Conservation (phyloP, 495 filamentous ascomycete genomes). For the Oleoguttula mirabilis region DNA sequence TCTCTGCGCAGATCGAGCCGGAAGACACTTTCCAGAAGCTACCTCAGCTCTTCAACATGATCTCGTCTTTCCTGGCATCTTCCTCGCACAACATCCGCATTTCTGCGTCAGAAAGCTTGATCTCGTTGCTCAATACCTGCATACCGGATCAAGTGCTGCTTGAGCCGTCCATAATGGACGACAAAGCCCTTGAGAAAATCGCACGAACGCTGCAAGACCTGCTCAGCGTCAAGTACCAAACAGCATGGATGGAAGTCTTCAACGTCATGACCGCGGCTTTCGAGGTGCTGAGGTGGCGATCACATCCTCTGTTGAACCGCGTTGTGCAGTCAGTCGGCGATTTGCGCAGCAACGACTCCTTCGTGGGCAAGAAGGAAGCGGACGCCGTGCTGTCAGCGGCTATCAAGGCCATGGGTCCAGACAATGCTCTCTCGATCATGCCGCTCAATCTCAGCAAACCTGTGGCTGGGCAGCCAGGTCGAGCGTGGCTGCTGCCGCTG, state of each 20-base stretch:
- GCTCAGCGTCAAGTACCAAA: conserved; percentile 79
- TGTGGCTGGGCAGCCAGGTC: conserved; percentile 59
- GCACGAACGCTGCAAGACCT: conserved; percentile 55
- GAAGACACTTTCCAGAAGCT: conserved; percentile 83
- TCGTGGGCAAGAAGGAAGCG: conserved; percentile 88
- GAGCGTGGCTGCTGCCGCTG: conserved; percentile 90
- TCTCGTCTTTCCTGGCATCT: conserved; percentile 70
- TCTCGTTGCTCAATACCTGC: conserved; percentile 82
- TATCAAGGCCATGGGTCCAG: conserved; percentile 77
- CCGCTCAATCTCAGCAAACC: conserved; percentile 76
- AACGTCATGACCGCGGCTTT: conserved; percentile 80
- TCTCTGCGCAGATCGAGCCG: conserved; percentile 71
- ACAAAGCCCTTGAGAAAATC: conserved; percentile 68
- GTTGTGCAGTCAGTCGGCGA: conserved; percentile 72
- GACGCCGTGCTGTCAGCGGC: conserved; percentile 80
- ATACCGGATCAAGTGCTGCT: conserved; percentile 67
- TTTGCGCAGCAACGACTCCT: conserved; percentile 75
- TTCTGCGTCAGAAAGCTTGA: conserved; percentile 86
- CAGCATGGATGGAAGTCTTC: conserved; percentile 92
- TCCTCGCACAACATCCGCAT: conserved; percentile 82
- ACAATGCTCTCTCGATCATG: conserved; percentile 62
- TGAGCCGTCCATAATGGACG: conserved; percentile 71
- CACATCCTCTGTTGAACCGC: conserved; percentile 59
- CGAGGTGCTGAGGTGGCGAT: conserved; percentile 72
- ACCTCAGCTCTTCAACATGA: conserved; percentile 63